A percentile compares a stretch with the other conserved stretches of the same genome.
phyloP scores from a whole-genome alignment of 176 grass and related monocot species.

The Bolboschoenus planiculmis region DNA sequence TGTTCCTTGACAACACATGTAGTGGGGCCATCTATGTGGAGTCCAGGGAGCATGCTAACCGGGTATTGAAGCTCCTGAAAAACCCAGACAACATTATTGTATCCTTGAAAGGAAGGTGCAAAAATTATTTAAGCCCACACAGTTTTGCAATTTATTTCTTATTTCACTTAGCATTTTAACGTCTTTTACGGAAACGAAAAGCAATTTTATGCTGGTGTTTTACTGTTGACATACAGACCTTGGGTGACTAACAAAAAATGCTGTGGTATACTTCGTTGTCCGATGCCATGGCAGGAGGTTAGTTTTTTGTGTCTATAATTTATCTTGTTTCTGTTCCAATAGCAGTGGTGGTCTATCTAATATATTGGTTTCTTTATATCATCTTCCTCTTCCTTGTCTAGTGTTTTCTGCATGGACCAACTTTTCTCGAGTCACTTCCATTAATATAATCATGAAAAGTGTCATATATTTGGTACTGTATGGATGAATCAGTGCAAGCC shows the following conservation, averaged over 20 bases:
- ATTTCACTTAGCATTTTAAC: conserved; percentile 2
- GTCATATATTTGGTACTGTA: not conserved
- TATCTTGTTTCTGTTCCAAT: not conserved
- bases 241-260: conserved; percentile 26
- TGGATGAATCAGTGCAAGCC: not conserved
- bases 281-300: conserved; percentile 30
- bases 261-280: conserved; percentile 12
- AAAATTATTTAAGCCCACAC: not conserved
- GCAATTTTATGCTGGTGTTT: not conserved
- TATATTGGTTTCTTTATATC: not conserved
- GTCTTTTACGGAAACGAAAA: not conserved
- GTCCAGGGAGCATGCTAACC: not conserved
- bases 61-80: not conserved
- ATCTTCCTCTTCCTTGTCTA: not conserved
- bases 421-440: not conserved
- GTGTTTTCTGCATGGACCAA: not conserved
- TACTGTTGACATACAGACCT: conserved; percentile 20
- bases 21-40: conserved; percentile 19
- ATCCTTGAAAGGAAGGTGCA: conserved; percentile 13
- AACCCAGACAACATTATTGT: not conserved
- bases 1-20: not conserved
- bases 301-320: not conserved
- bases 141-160: not conserved
- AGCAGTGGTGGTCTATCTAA: not conserved
- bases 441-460: not conserved